Conservation (phyloP, 2,329 filamentous ascomycete species). For the Aplosporella prunicola region DNA sequence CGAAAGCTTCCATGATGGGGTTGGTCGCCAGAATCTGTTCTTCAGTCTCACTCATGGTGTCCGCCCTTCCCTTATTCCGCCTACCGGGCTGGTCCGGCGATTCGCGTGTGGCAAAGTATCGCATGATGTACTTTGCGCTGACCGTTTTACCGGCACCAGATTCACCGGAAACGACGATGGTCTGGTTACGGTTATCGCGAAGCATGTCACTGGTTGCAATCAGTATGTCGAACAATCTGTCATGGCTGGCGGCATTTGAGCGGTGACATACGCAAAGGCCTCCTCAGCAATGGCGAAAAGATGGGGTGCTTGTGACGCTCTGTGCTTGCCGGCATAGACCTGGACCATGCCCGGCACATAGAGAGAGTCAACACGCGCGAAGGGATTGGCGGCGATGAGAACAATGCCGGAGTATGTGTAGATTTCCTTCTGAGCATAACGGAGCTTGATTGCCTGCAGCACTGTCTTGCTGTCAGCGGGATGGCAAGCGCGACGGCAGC, state of each 20-base stretch:
- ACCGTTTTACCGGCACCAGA: constrained; percentile 98
- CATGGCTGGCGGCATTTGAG: neutral
- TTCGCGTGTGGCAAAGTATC: constrained; percentile 97
- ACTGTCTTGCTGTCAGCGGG: constrained; percentile 47
- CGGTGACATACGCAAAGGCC: constrained; percentile 71
- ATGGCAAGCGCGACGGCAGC: constrained; percentile 1
- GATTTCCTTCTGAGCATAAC: constrained; percentile 97
- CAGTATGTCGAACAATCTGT: neutral
- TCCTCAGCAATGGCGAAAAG: constrained; percentile 98
- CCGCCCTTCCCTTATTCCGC: constrained; percentile 61
- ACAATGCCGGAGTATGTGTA: constrained; percentile 99
- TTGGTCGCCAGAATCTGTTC: constrained; percentile 98
- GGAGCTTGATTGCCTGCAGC: constrained; percentile 90
- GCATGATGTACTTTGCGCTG: constrained; percentile 99
- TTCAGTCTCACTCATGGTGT: constrained; percentile 93
- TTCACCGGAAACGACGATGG: constrained; percentile 97
- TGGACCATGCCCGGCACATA: constrained; percentile 99
- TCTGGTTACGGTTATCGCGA: constrained; percentile 91
- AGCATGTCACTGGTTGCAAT: constrained; percentile 70
- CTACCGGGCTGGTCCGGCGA: constrained; percentile 77
- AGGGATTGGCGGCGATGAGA: constrained; percentile 95
- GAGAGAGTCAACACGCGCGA: constrained; percentile 91
- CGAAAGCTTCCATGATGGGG: constrained; percentile 99
- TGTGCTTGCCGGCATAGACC: constrained; percentile 93
- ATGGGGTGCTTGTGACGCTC: constrained; percentile 93